Evolutionary conservation across 2,329 filamentous ascomycete species (phyloP), one percentile per base, ranked within the genome.

Genomic region (Claviceps sp.): DNA sequence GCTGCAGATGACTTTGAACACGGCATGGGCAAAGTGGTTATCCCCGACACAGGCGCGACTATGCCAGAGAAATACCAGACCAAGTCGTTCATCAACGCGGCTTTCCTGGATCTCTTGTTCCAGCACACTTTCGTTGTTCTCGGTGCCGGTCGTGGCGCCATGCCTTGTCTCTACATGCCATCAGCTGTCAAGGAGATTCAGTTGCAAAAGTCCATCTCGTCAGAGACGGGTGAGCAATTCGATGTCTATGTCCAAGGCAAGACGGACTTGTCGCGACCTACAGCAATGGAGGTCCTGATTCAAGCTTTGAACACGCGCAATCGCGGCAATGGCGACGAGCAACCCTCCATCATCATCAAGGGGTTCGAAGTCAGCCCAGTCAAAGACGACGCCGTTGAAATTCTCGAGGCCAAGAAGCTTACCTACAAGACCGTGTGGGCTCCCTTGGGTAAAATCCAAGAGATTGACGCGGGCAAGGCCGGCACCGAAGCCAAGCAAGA

Each of bases 21-120:
- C 14, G 41, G 40, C 18, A 22, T 45, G 13, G 41, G 48, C 30
- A 41, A 11, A 11, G 41, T 50, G 20, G 48, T 50, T 41, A 18
- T 75, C 3, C 67, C 68, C 2, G 67, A 77, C 47, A 77, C 74
- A 0, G 61, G 62, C 1, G 56, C 62, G 1, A 56, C 62, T 1
- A 77, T 78, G 75, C 74, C 73, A 0, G 63, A 68, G 54, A 57
- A 61, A 1, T 65, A 69, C 47, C 72, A 79, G 56, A 65, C 69
- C 2, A 55, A 65, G 0, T 68, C 71, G 20, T 65, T 72, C 48
- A 59, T 76, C 6, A 73, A 75, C 37, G 70, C 76, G 0, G 63
- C 70, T 1, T 67, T 74, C 48, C 58, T 77, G 3, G 75, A 79
- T 54, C 59, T 67, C 7, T 61, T 73, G 50, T 62, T 73, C 16